Percentiles rank a stretch among this genome's conserved stretches.
Evolutionary conservation across 2,329 filamentous ascomycete species (phyloP).

Genomic region (Penicillium aurantiogriseum): DNA sequence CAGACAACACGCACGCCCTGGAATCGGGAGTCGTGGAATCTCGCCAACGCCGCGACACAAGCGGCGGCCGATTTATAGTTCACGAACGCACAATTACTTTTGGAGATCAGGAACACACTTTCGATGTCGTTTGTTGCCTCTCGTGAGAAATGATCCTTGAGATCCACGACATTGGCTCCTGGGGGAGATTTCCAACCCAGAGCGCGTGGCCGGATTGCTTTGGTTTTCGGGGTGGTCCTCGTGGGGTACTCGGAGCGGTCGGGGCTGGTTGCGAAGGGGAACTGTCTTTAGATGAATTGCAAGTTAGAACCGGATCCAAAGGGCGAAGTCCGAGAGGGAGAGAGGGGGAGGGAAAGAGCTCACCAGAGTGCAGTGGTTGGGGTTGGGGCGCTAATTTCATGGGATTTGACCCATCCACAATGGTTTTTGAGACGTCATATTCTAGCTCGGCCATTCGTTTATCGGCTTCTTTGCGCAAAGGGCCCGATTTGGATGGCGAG

Average conservation of each 20-base stretch:
- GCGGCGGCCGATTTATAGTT: conserved; percentile 82
- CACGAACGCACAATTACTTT: conserved; percentile 96
- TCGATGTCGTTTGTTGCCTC: conserved; percentile 74
- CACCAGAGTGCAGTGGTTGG: conserved; percentile 23
- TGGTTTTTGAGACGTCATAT: conserved; percentile 38
- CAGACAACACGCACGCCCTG: conserved; percentile 83
- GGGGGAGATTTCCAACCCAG: conserved; percentile 92
- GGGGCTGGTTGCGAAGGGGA: conserved; percentile 11
- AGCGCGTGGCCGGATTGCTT: conserved; percentile 79
- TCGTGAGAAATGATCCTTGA: conserved; percentile 89
- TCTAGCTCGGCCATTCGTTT: conserved; percentile 15
- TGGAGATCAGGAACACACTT: conserved; percentile 90
- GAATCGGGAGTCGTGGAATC: conserved; percentile 88
- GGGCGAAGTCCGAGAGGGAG: not conserved
- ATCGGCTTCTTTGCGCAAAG: conserved; percentile 24
- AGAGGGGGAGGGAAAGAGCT: not conserved
- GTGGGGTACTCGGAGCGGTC: conserved; percentile 43
- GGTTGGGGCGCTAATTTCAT: conserved; percentile 21
- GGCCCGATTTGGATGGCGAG: not conserved
- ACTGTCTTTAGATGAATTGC: conserved; percentile 12
- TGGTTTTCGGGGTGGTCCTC: conserved; percentile 66
- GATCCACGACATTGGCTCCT: conserved; percentile 72
- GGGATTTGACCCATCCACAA: conserved; percentile 39
- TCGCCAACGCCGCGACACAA: conserved; percentile 73
- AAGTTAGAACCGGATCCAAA: not conserved